Evolutionary conservation across 2,329 filamentous ascomycete genomes (phyloP).

Genomic region (Colletotrichum ledebouriae): DNA sequence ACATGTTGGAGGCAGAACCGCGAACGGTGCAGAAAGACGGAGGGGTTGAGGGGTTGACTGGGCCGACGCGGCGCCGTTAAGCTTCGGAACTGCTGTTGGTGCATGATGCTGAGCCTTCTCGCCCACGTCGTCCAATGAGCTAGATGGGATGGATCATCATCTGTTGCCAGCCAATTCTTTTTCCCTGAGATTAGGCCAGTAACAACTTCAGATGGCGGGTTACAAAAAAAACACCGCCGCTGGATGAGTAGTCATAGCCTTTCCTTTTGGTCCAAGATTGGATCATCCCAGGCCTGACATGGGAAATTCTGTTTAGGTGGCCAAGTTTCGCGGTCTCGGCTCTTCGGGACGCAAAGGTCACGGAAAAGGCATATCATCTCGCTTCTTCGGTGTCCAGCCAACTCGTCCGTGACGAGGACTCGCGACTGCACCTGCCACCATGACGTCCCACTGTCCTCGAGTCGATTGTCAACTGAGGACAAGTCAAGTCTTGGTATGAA

Average conservation of each 20-base stretch:
- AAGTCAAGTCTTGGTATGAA: too few relatives aligned
- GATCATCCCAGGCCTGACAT: conserved; percentile 18
- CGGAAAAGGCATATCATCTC: neutral
- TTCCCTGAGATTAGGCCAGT: conserved; percentile 19
- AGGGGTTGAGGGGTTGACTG: conserved; percentile 32
- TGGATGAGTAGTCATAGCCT: conserved; percentile 16
- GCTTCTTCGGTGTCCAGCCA: conserved; percentile 14
- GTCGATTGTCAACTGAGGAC: neutral
- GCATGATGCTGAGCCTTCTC: conserved; percentile 42
- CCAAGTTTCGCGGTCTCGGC: conserved; percentile 34
- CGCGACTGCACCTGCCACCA: neutral
- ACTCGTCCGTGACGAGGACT: conserved; percentile 1
- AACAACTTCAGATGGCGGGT: conserved; percentile 33
- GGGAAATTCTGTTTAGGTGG: conserved; percentile 5
- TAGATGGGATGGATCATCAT: conserved; percentile 25
- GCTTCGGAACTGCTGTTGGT: conserved; percentile 33
- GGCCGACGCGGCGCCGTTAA: conserved; percentile 41
- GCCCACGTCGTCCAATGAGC: conserved; percentile 32
- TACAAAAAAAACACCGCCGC: conserved; percentile 39
- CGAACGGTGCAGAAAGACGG: conserved; percentile 34
- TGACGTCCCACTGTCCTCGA: neutral
- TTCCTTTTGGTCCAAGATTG: conserved; percentile 8
- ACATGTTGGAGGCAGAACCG: conserved; percentile 14
- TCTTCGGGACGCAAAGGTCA: conserved; percentile 22
- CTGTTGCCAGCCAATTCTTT: conserved; percentile 14